Percentiles rank a stretch among this genome's conserved stretches.
phyloP scores from a whole-genome alignment of 257 asterid species.

The Ehretia macrophylla region DNA sequence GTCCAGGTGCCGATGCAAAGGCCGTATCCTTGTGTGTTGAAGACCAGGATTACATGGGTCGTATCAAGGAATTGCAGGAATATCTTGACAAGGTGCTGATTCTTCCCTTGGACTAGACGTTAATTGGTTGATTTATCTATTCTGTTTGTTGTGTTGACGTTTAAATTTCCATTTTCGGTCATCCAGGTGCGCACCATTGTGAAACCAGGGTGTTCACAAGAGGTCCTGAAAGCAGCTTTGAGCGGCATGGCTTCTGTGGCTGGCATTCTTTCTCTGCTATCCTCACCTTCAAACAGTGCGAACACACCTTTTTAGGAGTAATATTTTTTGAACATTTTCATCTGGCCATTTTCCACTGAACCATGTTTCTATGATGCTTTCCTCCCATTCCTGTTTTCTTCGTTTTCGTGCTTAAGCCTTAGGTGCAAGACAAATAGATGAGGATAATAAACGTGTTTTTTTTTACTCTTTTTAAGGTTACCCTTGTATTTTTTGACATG shows the following conservation, averaged over 20 bases:
- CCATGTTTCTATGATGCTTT: too few relatives aligned
- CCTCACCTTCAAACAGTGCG: constrained; percentile 45
- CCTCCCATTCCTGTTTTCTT: too few relatives aligned
- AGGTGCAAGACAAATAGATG: too few relatives aligned
- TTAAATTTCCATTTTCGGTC: neutral
- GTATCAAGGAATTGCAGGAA: constrained; percentile 64
- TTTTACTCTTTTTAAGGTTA: too few relatives aligned
- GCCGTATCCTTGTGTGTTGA: constrained; percentile 80
- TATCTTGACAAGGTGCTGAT: constrained; percentile 52
- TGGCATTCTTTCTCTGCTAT: constrained; percentile 62
- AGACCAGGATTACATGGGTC: constrained; percentile 90
- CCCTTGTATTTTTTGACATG: too few relatives aligned
- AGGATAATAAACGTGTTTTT: too few relatives aligned
- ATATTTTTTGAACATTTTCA: neutral
- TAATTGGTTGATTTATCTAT: neutral
- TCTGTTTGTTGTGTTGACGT: too few relatives aligned
- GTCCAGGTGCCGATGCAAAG: constrained; percentile 94
- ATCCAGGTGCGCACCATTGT: constrained; percentile 85
- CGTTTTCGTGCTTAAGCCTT: too few relatives aligned
- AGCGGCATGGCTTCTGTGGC: constrained; percentile 95
- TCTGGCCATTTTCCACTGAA: too few relatives aligned
- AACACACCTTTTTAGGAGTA: constrained; percentile 40
- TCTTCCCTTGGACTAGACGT: neutral
- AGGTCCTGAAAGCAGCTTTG: constrained; percentile 88
- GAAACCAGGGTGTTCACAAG: constrained; percentile 98